Conservation (phyloP, 805 yeast genomes). For the Cyberlindnera euphorbiae region DNA sequence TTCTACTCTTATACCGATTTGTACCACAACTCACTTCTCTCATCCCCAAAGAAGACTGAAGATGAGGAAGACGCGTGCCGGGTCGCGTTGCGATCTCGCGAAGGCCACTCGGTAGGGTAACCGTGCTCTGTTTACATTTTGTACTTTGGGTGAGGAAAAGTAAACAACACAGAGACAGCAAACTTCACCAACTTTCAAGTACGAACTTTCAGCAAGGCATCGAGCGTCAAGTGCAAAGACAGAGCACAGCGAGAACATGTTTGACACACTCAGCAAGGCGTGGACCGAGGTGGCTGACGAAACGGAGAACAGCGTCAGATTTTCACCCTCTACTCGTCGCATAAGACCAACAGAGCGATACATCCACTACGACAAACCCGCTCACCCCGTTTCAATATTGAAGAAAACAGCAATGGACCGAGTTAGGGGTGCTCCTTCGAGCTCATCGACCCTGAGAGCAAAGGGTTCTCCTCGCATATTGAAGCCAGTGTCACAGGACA, state of each 20-base stretch:
- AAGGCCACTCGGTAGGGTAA: background rate
- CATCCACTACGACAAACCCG: conserved; percentile 15
- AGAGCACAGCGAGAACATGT: too few species aligned
- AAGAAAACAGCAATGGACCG: conserved; percentile 9
- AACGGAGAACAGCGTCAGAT: conserved; percentile 11
- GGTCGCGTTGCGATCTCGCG: too few species aligned
- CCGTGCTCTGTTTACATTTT: background rate
- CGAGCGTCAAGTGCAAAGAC: too few species aligned
- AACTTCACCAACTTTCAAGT: background rate
- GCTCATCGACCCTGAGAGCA: conserved; percentile 1
- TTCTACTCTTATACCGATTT: too few species aligned
- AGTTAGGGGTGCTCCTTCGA: conserved; percentile 2
- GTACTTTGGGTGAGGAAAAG: background rate
- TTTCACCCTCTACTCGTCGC: conserved; percentile 13
- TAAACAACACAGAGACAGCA: conserved; percentile 1
- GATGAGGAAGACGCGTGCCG: too few species aligned
- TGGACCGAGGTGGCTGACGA: conserved; percentile 24
- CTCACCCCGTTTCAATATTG: background rate
- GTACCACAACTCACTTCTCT: too few species aligned
- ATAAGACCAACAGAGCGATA: conserved; percentile 8
- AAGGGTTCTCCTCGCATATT: conserved; percentile 19
- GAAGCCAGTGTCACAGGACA: conserved; percentile 13
- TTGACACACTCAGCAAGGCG: conserved; percentile 18
- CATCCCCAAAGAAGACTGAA: too few species aligned
- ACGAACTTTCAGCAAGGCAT: too few species aligned